Conservation (phyloP, 768 basidiomycete genomes). For the Cystobasidium onofrii region DNA sequence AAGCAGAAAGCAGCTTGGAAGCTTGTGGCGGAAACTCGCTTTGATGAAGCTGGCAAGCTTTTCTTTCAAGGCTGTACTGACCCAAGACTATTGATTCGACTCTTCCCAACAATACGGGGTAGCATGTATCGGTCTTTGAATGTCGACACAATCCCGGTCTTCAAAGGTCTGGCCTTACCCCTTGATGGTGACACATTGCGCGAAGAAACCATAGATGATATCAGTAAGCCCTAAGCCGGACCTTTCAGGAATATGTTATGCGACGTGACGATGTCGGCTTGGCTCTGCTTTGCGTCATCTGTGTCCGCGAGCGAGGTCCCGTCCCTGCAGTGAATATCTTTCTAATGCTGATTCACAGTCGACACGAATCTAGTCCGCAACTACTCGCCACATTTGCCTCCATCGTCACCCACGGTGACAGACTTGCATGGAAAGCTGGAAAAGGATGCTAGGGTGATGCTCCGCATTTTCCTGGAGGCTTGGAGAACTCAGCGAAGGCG, state of each 20-base stretch:
- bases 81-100: conserved; percentile 6
- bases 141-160: neutral
- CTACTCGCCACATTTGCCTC: conserved; percentile 40
- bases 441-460: conserved; percentile 12
- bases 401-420: conserved; percentile 30
- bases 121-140: neutral
- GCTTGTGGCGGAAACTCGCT: conserved; percentile 8
- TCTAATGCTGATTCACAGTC: conserved; percentile 28
- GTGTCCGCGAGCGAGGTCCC: too few species aligned
- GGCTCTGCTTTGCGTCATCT: too few species aligned
- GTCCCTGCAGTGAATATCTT: neutral
- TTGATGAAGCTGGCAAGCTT: conserved; percentile 13
- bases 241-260: too few species aligned
- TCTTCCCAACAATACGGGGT: conserved; percentile 7
- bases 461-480: conserved; percentile 29
- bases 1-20: conserved; percentile 25
- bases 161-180: neutral
- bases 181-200: conserved; percentile 10
- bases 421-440: conserved; percentile 26
- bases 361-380: conserved; percentile 38
- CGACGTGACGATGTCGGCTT: too few species aligned
- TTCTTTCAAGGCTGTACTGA: neutral
- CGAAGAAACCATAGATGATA: conserved; percentile 28
- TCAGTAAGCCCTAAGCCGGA: too few species aligned
- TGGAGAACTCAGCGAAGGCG: conserved; percentile 33